Conservation (phyloP, 2,329 filamentous ascomycete species). For the Pseudogymnoascus sp. region DNA sequence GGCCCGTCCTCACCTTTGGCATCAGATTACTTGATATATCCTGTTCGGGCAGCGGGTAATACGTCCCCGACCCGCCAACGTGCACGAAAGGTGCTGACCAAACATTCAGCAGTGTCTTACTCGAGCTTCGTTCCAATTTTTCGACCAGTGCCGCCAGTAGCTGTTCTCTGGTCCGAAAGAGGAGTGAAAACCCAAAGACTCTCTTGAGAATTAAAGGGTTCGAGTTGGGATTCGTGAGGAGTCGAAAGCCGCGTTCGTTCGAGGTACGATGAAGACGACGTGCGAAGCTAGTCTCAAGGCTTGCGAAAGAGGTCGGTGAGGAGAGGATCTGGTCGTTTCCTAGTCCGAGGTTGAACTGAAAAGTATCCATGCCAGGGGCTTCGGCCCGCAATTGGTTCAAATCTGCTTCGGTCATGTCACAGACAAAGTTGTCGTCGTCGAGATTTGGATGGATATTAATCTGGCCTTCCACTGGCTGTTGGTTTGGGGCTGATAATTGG, state of each 20-base stretch:
- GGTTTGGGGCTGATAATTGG: not conserved
- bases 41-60: conserved; percentile 38
- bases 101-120: conserved; percentile 43
- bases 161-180: conserved; percentile 45
- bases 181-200: conserved; percentile 62
- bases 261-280: conserved; percentile 60
- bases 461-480: conserved; percentile 28
- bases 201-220: conserved; percentile 41
- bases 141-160: conserved; percentile 31
- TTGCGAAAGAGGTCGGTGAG: conserved; percentile 47
- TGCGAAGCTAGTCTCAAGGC: conserved; percentile 60
- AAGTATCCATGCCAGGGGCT: conserved; percentile 23
- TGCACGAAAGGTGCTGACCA: conserved; percentile 55
- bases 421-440: conserved; percentile 47
- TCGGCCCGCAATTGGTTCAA: conserved; percentile 23
- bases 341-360: conserved; percentile 20
- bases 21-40: conserved; percentile 21
- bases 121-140: conserved; percentile 19
- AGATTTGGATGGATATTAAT: conserved; percentile 43
- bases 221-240: conserved; percentile 45
- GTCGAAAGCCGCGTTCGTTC: conserved; percentile 52
- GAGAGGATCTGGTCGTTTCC: not conserved
- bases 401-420: conserved; percentile 26
- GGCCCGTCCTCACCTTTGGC: conserved; percentile 27
- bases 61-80: conserved; percentile 61